Percentiles rank a stretch among this genome's conserved stretches.
These are phyloP conservation scores for Blastobotrys elegans DNA, from an alignment of 1,139 yeast genomes.

Conservation along the genomic window DNA sequence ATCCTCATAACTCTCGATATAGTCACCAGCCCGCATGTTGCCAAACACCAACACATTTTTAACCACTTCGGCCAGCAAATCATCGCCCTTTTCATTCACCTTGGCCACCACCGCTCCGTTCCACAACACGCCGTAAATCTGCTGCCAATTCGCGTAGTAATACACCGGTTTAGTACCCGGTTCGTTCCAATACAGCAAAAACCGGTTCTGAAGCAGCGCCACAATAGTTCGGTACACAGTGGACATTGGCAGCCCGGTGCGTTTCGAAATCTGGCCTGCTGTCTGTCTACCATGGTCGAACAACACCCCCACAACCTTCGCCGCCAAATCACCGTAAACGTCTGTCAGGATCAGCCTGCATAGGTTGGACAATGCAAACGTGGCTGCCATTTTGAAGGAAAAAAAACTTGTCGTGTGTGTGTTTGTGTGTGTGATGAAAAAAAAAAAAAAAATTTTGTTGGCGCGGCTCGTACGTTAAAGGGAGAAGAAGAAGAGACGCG, in stretches of 20 bases:
- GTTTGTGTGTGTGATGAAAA: too few relatives aligned
- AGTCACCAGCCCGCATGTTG: constrained; percentile 58
- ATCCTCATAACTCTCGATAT: constrained; percentile 39
- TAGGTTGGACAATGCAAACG: constrained; percentile 29
- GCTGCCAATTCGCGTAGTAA: constrained; percentile 61
- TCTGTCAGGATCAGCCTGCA: constrained; percentile 33
- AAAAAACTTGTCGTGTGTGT: too few relatives aligned
- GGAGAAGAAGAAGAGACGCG: neutral
- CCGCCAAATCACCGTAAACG: constrained; percentile 37
- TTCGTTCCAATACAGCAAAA: constrained; percentile 40
- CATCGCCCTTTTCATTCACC: constrained; percentile 42
- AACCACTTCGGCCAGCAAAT: constrained; percentile 56
- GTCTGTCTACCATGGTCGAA: constrained; percentile 36
- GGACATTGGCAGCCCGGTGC: constrained; percentile 27
- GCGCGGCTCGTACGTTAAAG: neutral
- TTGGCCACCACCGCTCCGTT: constrained; percentile 69
- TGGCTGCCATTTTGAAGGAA: neutral
- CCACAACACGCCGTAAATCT: constrained; percentile 60
- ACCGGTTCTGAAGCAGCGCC: constrained; percentile 38
- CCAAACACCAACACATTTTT: constrained; percentile 65
- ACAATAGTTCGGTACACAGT: constrained; percentile 37
- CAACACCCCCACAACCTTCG: constrained; percentile 32
- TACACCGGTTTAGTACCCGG: constrained; percentile 37
- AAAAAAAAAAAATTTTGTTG: constrained; percentile 1
- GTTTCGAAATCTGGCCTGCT: constrained; percentile 29